Evolutionary conservation across 176 grass and related monocot species (phyloP).

Genomic region (Phyllostachys edulis): DNA sequence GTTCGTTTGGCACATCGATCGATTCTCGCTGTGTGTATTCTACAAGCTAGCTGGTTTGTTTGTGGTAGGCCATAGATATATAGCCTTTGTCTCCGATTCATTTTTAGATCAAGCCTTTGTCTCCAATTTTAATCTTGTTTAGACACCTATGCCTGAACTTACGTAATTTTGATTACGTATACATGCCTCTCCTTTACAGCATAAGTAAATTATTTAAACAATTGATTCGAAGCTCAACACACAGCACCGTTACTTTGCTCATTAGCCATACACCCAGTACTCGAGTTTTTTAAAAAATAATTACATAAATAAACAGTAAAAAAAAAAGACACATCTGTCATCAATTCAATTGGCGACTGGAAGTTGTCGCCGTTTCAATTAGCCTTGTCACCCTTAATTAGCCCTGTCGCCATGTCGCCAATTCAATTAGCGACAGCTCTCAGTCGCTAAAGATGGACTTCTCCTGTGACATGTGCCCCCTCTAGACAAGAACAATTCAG

Average conservation of each 20-base stretch:
- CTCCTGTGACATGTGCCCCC: no score
- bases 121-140: slow-evolving; percentile 34
- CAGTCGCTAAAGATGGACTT: no score
- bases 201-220: slow-evolving; percentile 31
- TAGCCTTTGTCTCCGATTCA: slow-evolving; percentile 9
- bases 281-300: no score
- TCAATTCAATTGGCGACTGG: no score
- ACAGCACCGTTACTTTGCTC: slow-evolving; percentile 26
- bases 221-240: not conserved
- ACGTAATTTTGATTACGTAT: slow-evolving; percentile 46
- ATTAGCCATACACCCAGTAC: not conserved
- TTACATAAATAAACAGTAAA: no score
- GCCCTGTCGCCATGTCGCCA: no score
- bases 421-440: no score
- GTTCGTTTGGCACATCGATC: not conserved
- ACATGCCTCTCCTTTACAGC: slow-evolving; percentile 24
- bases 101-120: slow-evolving; percentile 17
- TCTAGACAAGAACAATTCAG: no score
- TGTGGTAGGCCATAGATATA: slow-evolving; percentile 22
- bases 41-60: not conserved
- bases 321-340: no score
- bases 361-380: no score
- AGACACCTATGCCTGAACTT: slow-evolving; percentile 29
- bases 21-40: not conserved
- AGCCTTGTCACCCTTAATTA: no score